Conservation (phyloP, 768 basidiomycete species). For the Lactarius hengduanensis region DNA sequence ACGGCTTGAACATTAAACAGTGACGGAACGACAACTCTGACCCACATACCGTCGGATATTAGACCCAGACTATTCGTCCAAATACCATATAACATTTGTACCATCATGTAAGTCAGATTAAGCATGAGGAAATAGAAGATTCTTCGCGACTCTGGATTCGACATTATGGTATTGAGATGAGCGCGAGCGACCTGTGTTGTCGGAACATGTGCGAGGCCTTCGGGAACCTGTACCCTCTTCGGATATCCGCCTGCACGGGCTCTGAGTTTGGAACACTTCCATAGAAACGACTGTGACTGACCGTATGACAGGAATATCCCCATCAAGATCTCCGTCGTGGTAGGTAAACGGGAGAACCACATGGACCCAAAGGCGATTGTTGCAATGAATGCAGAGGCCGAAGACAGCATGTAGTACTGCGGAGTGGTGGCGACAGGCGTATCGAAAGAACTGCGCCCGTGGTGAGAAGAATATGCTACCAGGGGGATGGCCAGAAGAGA, state of each 20-base stretch:
- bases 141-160: slow-evolving; percentile 88
- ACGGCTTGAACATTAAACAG: not conserved
- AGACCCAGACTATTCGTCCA: slow-evolving; percentile 97
- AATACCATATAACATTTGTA: slow-evolving; percentile 96
- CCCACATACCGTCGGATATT: slow-evolving; percentile 82
- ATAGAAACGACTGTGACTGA: slow-evolving; percentile 35
- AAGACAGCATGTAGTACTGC: slow-evolving; percentile 60
- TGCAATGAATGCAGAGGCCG: slow-evolving; percentile 48
- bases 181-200: slow-evolving; percentile 43
- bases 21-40: not conserved
- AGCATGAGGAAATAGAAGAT: slow-evolving; percentile 97
- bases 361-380: slow-evolving; percentile 57
- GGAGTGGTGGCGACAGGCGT: slow-evolving; percentile 48
- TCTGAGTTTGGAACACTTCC: not conserved
- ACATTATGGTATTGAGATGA: slow-evolving; percentile 87
- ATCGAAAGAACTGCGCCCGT: slow-evolving; percentile 51
- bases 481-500: slow-evolving; percentile 61
- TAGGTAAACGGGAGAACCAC: slow-evolving; percentile 60
- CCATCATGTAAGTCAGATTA: slow-evolving; percentile 93
- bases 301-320: slow-evolving; percentile 63
- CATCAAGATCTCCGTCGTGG: slow-evolving; percentile 59
- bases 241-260: slow-evolving; percentile 23
- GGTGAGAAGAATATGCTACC: slow-evolving; percentile 61
- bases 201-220: slow-evolving; percentile 32
- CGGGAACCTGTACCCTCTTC: slow-evolving; percentile 22